A percentile compares a stretch with the other conserved stretches of the same genome.
Evolutionary conservation across 306 rosid genomes (phyloP).

Genomic region (Nissolia schottii): DNA sequence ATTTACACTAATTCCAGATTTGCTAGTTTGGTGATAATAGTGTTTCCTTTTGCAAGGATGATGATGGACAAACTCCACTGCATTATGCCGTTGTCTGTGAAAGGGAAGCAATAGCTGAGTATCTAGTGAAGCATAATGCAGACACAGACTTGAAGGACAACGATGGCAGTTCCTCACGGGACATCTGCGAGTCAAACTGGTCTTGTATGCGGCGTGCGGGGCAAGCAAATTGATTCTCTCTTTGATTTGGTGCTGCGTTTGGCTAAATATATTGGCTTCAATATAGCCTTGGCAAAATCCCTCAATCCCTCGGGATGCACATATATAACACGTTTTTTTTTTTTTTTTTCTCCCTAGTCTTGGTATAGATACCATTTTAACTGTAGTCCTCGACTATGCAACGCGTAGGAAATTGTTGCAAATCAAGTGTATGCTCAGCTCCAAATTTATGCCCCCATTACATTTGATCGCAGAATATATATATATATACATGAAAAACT

Average conservation of each 20-base stretch:
- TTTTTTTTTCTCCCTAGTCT: not conserved
- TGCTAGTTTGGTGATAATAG: constrained; percentile 1
- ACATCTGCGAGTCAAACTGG: constrained; percentile 72
- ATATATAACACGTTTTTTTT: constrained; percentile 29
- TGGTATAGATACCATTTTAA: constrained; percentile 29
- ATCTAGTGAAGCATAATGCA: constrained; percentile 76
- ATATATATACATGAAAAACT: not conserved
- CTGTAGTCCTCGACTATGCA: constrained; percentile 24
- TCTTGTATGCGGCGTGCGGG: constrained; percentile 51
- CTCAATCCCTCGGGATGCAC: constrained; percentile 48
- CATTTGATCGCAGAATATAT: not conserved
- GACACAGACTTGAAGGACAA: constrained; percentile 53
- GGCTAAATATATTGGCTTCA: constrained; percentile 14
- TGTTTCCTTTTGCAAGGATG: constrained; percentile 54
- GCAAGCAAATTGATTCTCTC: constrained; percentile 32
- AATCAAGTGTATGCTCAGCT: constrained; percentile 11
- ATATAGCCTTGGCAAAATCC: constrained; percentile 5
- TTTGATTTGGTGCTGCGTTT: constrained; percentile 14
- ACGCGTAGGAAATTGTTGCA: constrained; percentile 19
- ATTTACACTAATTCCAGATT: not conserved
- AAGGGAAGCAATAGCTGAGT: constrained; percentile 79
- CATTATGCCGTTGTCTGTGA: constrained; percentile 90
- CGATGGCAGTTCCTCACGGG: constrained; percentile 69
- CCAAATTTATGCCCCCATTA: not conserved
- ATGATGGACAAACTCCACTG: constrained; percentile 85